These are phyloP conservation scores for Knufia petricola DNA, from an alignment of 2,329 filamentous ascomycete genomes.

Conservation along the genomic window DNA sequence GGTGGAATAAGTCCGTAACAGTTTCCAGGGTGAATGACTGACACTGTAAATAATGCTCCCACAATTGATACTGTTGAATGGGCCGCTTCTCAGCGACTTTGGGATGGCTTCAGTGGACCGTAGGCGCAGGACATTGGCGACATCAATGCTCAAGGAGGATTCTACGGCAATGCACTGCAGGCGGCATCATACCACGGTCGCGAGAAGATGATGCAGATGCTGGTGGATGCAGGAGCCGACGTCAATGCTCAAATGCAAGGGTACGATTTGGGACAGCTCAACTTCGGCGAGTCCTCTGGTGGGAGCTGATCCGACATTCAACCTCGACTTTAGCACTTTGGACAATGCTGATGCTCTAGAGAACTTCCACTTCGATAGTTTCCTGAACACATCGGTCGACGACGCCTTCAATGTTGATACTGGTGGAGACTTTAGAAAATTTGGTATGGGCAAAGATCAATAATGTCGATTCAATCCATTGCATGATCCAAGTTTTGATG, in stretches of 20 bases:
- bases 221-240: no score
- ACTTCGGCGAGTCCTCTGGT: conserved; percentile 13
- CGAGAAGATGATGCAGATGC: no score
- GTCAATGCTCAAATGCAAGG: conserved; percentile 21
- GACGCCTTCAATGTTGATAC: conserved; percentile 39
- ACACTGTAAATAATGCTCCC: no score
- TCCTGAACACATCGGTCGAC: conserved; percentile 46
- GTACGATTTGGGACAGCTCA: conserved; percentile 16
- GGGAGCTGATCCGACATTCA: conserved; percentile 18
- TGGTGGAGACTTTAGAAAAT: conserved; percentile 34
- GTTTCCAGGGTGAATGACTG: no score
- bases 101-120: no score
- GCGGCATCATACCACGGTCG: no score
- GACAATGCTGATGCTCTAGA: conserved; percentile 40
- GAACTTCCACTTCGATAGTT: conserved; percentile 58
- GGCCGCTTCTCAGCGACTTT: no score
- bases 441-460: conserved; percentile 17
- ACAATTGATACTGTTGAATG: no score
- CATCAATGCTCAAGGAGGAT: no score
- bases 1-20: no score
- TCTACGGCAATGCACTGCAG: no score
- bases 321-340: conserved; percentile 33
- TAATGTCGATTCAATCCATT: conserved; percentile 9
- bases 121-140: no score
- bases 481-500: background rate